Evolutionary conservation across 75 land plant species (phyloP), one percentile per base, ranked within the genome.

Genomic region (Picea sitchensis): DNA sequence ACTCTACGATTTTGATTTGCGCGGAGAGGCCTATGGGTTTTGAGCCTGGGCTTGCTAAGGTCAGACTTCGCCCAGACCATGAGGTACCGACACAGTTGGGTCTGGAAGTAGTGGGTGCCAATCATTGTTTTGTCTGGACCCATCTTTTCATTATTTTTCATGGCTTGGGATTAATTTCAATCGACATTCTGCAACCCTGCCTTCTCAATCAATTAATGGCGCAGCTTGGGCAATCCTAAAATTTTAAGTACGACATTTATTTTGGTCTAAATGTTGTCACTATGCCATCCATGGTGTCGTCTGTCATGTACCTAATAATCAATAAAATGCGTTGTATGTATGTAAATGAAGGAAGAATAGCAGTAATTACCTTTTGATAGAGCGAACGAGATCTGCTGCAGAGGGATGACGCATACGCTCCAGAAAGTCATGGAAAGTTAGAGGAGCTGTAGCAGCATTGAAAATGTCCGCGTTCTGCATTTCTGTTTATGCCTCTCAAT

Each of bases 341-440:
- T 14, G 8, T 13, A 77, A 31, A 58, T 26, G 21, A 32, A n/a
- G 54, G 12, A 41, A 30, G 73, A 15, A 13, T 61, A 17, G 21
- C 56, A 9, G 61, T 31, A 61, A 36, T 61, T 61, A 92, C 98
- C 95, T 95, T 78, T 93, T 95, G 86, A 98, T 95, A 72, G 98
- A 86, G 74, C 91, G 91, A 79, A 98, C 99, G 78, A 98, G 93
- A 67, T 98, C 99, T 34, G 94, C 87, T 69, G 98, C 99, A 68
- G 96, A 86, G 26, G 99, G 94, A 57, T 98, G 96, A 32, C 93
- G 89, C 99, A 98, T 93, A 58, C 99, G 94, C 81, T 98, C 98
- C 65, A 98, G 86, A 80, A 98, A 98, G 58, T 98, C 99, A 77
- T 95, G 94, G 84, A 91, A 91, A 0, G 94, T 87, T 44, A 89